Percentiles rank a stretch among this genome's conserved stretches.
phyloP scores from a whole-genome alignment of 768 basidiomycete genomes.

The Suillus plorans region DNA sequence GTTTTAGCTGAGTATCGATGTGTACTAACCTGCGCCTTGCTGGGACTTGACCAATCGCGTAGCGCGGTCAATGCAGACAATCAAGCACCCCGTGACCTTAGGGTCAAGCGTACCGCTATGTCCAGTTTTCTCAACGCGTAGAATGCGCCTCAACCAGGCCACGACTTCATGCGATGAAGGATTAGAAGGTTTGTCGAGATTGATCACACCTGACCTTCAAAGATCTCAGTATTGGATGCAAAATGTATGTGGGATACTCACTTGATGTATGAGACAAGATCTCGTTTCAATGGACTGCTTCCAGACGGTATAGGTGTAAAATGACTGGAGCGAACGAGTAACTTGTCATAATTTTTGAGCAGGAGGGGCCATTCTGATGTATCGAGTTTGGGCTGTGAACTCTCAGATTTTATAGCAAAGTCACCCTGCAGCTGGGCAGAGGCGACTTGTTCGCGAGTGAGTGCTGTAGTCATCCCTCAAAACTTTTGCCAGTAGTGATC shows the following conservation, averaged over 20 bases:
- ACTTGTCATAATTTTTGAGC: slow-evolving; percentile 98
- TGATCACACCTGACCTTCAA: slow-evolving; percentile 94
- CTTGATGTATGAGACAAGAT: slow-evolving; percentile 91
- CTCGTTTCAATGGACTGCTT: slow-evolving; percentile 92
- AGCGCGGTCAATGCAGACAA: slow-evolving; percentile 98
- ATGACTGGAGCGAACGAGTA: slow-evolving; percentile 91
- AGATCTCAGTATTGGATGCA: slow-evolving; percentile 5
- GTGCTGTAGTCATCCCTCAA: slow-evolving; percentile 20
- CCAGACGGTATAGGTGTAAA: slow-evolving; percentile 97
- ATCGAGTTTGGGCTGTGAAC: slow-evolving; percentile 72
- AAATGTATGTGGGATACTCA: slow-evolving; percentile 28
- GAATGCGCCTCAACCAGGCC: slow-evolving; percentile 96
- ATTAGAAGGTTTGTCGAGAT: slow-evolving; percentile 99
- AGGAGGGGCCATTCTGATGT: slow-evolving; percentile 98
- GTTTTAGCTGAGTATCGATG: not conserved
- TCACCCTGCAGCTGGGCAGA: slow-evolving; percentile 74
- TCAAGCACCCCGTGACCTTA: slow-evolving; percentile 97
- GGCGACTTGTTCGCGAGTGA: slow-evolving; percentile 68
- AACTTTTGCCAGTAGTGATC: not conserved
- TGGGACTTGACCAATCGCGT: slow-evolving; percentile 98
- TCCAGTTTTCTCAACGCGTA: slow-evolving; percentile 96
- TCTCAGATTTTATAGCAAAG: slow-evolving; percentile 81
- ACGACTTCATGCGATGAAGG: slow-evolving; percentile 99
- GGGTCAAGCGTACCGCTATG: slow-evolving; percentile 99
- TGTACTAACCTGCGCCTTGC: slow-evolving; percentile 86